Evolutionary conservation across 164 flowering plant species (phyloP).

Genomic region (Taxillus chinensis): DNA sequence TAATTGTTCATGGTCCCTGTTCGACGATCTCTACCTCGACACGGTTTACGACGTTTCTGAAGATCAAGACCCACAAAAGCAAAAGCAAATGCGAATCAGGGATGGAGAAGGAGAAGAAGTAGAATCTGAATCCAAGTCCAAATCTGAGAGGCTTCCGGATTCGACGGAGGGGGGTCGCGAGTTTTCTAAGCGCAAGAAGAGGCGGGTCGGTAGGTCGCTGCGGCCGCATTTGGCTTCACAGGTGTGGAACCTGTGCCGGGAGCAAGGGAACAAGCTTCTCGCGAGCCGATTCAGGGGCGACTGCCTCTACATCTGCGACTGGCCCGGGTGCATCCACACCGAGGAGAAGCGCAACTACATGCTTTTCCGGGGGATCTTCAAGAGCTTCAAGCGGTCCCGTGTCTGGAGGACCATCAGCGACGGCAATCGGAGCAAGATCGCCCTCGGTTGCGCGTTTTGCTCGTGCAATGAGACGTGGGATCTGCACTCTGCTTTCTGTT

Average conservation of each 20-base stretch:
- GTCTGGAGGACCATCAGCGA: constrained; percentile 96
- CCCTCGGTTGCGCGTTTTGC: constrained; percentile 75
- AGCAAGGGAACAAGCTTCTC: constrained; percentile 80
- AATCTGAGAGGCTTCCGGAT: not conserved
- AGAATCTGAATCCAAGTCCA: not conserved
- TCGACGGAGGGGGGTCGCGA: constrained; percentile 15
- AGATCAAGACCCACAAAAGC: constrained; percentile 1
- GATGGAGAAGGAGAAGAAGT: not conserved
- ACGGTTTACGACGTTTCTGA: constrained; percentile 51
- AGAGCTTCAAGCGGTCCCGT: constrained; percentile 65
- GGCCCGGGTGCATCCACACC: constrained; percentile 86
- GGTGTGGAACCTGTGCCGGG: constrained; percentile 76
- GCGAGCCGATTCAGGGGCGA: constrained; percentile 87
- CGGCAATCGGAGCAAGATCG: constrained; percentile 51
- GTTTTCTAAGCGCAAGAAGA: constrained; percentile 18
- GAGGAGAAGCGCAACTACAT: constrained; percentile 90
- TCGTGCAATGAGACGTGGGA: constrained; percentile 76
- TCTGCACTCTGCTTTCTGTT: constrained; percentile 82
- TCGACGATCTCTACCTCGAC: constrained; percentile 72
- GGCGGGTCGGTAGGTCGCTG: constrained; percentile 26
- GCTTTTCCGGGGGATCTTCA: constrained; percentile 87
- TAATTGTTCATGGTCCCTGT: constrained; percentile 56
- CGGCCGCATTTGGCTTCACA: constrained; percentile 63
- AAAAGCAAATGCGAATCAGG: too few relatives aligned
- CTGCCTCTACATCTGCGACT: constrained; percentile 77